Evolutionary conservation across 2,329 filamentous ascomycete species (phyloP), one percentile per base, ranked within the genome.

Genomic region (Rutstroemia sp.): DNA sequence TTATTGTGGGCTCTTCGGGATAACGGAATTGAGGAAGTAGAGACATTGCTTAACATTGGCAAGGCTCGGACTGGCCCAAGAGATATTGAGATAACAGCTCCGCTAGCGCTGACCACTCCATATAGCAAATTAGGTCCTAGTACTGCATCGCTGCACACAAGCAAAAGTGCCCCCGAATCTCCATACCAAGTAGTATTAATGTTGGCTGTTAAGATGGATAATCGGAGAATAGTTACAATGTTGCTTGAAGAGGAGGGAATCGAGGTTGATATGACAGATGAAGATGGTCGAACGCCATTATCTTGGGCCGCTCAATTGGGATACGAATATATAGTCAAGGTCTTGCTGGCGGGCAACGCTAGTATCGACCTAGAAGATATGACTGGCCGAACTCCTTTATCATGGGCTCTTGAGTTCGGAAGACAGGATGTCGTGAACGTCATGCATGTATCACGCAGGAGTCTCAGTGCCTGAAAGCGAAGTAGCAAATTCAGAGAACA

Each of bases 181-280:
- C 27, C 27, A 2, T 10, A 30, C 7, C 27, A 10, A 9, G 27
- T 30, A 30, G 9, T 30, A 10, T 9, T 30, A 1, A 5, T 30
- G 9, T 30, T 30, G 27, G 27, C 27, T 30, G 27, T 30, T 30
- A 30, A 9, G 27, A 9, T 30, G 1, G 9, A 9, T 8, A 30
- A 30, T 30, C 9, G 6, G 27, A 8, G 5, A 10, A 8, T 14
- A 7, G 34, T 41, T 39, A 12, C 16, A 25, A 5, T 18, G 6
- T 8, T 50, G 0, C 14, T 50, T 30, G 8, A 30, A 5, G 9
- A 18, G 5, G 5, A 12, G 6, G 9, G 46, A 8, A 47, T 56
- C 23, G 48, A 62, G 4, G 38, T 63, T 12, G 54, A 65, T 23
- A 52, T 53, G 5, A 56, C 59, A 42, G 59, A 63, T 42, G 44